Evolutionary conservation across 495 filamentous ascomycete genomes (phyloP).

Genomic region (Pseudotulostoma volvatum): DNA sequence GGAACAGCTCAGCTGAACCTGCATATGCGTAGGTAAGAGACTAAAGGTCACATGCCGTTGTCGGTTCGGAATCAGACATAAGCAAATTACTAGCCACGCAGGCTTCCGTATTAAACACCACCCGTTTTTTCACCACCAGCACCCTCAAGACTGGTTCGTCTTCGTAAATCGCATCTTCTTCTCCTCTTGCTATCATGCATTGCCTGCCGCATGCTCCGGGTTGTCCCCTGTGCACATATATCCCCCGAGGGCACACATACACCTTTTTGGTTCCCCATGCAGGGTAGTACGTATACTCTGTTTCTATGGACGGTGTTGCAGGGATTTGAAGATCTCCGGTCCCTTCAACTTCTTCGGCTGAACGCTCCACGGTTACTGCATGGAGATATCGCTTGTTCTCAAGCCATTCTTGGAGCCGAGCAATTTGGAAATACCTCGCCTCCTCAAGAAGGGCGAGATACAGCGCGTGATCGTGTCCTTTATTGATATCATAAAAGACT

Average conservation of each 20-base stretch:
- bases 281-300: slow-evolving; percentile 4
- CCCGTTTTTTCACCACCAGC: neutral
- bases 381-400: slow-evolving; percentile 10
- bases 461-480: slow-evolving; percentile 12
- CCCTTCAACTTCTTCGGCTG: neutral
- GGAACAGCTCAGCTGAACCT: too few species aligned
- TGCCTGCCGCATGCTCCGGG: slow-evolving; percentile 8
- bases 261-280: slow-evolving; percentile 6
- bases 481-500: slow-evolving; percentile 20
- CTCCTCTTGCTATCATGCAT: slow-evolving; percentile 2
- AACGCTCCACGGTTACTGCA: slow-evolving; percentile 9
- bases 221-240: slow-evolving; percentile 10
- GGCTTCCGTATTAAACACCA: neutral
- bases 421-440: slow-evolving; percentile 20
- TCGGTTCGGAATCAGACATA: too few species aligned
- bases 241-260: slow-evolving; percentile 17
- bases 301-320: neutral
- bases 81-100: too few species aligned
- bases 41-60: too few species aligned
- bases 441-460: slow-evolving; percentile 12
- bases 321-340: neutral
- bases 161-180: neutral
- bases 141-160: neutral
- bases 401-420: slow-evolving; percentile 14
- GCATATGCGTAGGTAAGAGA: too few species aligned